Base-by-base conservation (phyloP, 495 filamentous ascomycete genomes). In the Penicillium macrosclerotiorum region DNA sequence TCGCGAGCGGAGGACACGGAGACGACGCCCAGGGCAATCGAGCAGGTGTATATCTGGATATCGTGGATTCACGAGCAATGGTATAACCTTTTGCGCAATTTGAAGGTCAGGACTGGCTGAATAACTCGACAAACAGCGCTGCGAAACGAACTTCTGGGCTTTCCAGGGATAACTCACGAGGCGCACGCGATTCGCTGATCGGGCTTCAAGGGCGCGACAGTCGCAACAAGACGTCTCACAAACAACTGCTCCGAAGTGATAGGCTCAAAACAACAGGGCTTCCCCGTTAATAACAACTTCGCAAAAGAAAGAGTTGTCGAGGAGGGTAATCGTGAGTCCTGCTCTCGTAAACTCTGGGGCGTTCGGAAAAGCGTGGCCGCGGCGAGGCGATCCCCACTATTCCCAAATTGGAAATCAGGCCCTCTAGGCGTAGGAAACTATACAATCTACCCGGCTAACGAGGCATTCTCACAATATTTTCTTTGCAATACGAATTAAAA, bases 161-260 rank as follows among this genome's bases (percentile, higher is more conserved):
- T 38, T 26, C 37, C 51, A 62, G 61, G 58, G 61, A 60, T 53
- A 50, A 61, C 49, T 54, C 49, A 61, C 57, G 14, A 51, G 37
- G 49, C 38, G 44, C 51, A 52, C 55, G 49, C 49, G 52, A 60
- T 53, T 44, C 20, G 38, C 19, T 35, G 8, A 5, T 37, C 35
- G 17, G 31, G 23, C 37, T 41, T 29, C 37, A 17, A 32, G 9
- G 33, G 43, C 37, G 19, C 37, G 49, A 37, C 30, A 14, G 32
- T 12, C 25, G 22, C 32, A 9, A 8, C 13, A 25, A 9, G 25
- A 22, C 19, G 17, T 13, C 27, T 20, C 4, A 37, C 11, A 41
- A 14, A 29, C 16, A 13, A 27, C 16, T 18, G 4, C 6, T 19
- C 26, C 0, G 8, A 20, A 29, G 25, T 23, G 14, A 41, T 8